Evolutionary conservation across 2,329 filamentous ascomycete species (phyloP).

Genomic region (Pseudogymnoascus sp.): DNA sequence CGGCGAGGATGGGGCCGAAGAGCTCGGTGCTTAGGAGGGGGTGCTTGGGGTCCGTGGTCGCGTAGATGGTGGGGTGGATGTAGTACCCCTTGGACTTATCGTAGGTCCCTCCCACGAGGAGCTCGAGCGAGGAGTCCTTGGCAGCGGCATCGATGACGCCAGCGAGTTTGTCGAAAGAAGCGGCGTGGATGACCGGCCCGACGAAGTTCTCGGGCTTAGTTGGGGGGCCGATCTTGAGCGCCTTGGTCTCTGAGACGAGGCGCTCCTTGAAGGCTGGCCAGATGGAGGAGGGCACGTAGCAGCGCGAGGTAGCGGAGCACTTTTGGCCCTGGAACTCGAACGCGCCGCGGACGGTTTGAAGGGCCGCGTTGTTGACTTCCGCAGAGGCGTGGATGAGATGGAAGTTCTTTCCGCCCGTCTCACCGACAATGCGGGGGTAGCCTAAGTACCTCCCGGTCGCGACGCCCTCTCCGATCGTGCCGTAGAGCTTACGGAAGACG

Average conservation of each 20-base stretch:
- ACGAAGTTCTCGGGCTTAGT: slow-evolving; percentile 69
- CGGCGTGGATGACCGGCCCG: slow-evolving; percentile 78
- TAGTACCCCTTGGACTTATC: slow-evolving; percentile 75
- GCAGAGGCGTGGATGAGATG: slow-evolving; percentile 73
- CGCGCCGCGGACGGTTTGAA: slow-evolving; percentile 77
- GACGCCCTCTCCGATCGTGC: slow-evolving; percentile 74
- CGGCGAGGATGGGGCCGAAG: slow-evolving; percentile 70
- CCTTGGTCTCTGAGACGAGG: slow-evolving; percentile 60
- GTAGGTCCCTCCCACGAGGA: slow-evolving; percentile 69
- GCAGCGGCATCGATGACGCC: slow-evolving; percentile 75
- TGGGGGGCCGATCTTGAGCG: slow-evolving; percentile 64
- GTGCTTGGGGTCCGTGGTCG: slow-evolving; percentile 66
- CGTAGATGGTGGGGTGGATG: slow-evolving; percentile 77
- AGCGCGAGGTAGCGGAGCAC: slow-evolving; percentile 76
- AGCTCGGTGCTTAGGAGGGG: slow-evolving; percentile 70
- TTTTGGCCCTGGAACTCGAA: slow-evolving; percentile 93
- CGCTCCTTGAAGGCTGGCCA: slow-evolving; percentile 65
- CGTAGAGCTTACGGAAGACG: slow-evolving; percentile 84
- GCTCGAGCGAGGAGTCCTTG: slow-evolving; percentile 62
- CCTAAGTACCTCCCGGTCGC: slow-evolving; percentile 74
- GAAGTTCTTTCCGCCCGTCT: slow-evolving; percentile 93
- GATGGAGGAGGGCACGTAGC: slow-evolving; percentile 69
- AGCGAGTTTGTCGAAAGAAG: slow-evolving; percentile 73
- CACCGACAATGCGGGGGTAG: slow-evolving; percentile 83
- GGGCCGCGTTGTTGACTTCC: slow-evolving; percentile 69